A percentile compares a stretch with the other conserved stretches of the same genome.
These are phyloP conservation scores for Daedaleopsis nitida DNA, from an alignment of 768 basidiomycete genomes.

Conservation along the genomic window DNA sequence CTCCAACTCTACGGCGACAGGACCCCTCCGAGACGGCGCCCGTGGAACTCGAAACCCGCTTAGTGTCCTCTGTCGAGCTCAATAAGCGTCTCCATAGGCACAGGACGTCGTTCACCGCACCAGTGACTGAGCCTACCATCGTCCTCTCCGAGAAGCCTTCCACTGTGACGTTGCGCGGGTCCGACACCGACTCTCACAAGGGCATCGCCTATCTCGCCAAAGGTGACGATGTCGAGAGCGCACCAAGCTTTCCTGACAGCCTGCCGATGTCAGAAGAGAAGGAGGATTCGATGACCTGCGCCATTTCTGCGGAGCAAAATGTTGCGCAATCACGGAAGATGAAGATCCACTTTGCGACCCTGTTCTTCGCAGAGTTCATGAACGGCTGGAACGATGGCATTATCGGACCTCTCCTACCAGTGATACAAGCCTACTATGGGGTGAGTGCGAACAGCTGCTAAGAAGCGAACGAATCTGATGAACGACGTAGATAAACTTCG, in stretches of 20 bases:
- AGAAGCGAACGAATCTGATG: neutral
- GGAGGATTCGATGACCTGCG: slow-evolving; percentile 17
- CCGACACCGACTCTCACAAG: slow-evolving; percentile 2
- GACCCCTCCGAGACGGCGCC: slow-evolving; percentile 10
- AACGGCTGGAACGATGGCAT: slow-evolving; percentile 80
- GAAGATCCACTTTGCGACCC: slow-evolving; percentile 50
- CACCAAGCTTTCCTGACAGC: slow-evolving; percentile 20
- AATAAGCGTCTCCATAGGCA: slow-evolving; percentile 22
- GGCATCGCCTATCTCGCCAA: neutral
- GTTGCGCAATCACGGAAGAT: slow-evolving; percentile 15
- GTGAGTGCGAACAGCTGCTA: slow-evolving; percentile 28
- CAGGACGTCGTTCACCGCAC: slow-evolving; percentile 14
- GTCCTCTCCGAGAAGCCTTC: neutral
- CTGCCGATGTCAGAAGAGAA: slow-evolving; percentile 15
- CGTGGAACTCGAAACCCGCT: slow-evolving; percentile 12
- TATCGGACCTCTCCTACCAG: slow-evolving; percentile 72
- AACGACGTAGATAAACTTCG: slow-evolving; percentile 44
- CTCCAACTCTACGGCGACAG: neutral
- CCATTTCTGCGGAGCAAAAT: slow-evolving; percentile 22
- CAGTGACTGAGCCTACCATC: slow-evolving; percentile 6
- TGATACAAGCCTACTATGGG: slow-evolving; percentile 59
- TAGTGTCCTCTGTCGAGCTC: slow-evolving; percentile 21
- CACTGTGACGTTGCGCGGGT: neutral
- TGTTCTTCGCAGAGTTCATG: slow-evolving; percentile 60
- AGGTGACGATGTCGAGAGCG: slow-evolving; percentile 19